These are phyloP conservation scores for Cryptosporidium ubiquitum DNA, from an alignment of 169 alveolate species.

Conservation along the genomic window DNA sequence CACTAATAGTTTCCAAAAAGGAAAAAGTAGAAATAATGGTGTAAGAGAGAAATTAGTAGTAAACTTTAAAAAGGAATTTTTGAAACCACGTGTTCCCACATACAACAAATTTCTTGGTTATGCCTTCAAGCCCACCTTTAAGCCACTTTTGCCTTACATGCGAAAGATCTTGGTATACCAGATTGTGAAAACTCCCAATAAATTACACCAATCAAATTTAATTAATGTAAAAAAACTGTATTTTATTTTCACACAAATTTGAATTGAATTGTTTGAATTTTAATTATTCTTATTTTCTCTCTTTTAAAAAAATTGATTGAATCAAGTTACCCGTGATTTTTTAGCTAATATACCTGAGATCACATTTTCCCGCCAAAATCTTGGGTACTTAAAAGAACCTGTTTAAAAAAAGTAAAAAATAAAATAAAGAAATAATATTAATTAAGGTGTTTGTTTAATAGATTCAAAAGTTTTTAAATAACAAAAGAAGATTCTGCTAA, in stretches of 20 bases:
- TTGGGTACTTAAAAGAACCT: slow-evolving; percentile 5
- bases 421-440: neutral
- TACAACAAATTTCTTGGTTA: neutral
- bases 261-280: neutral
- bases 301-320: neutral
- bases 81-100: neutral
- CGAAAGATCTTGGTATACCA: neutral
- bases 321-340: neutral
- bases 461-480: neutral
- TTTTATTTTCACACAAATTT: neutral
- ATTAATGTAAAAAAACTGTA: too few relatives aligned
- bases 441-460: neutral
- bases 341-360: neutral
- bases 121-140: neutral
- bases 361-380: slow-evolving; percentile 10
- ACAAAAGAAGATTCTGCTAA: neutral
- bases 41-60: neutral
- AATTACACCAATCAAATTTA: neutral
- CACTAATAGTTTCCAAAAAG: neutral
- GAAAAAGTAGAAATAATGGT: neutral
- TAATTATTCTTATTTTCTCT: neutral
- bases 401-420: neutral
- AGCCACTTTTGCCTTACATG: neutral
- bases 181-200: too few relatives aligned
- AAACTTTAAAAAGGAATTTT: too few relatives aligned